A percentile compares a stretch with the other conserved stretches of the same genome.
Conservation (phyloP, 2,329 filamentous ascomycete species). For the Pseudogymnoascus sp. region DNA sequence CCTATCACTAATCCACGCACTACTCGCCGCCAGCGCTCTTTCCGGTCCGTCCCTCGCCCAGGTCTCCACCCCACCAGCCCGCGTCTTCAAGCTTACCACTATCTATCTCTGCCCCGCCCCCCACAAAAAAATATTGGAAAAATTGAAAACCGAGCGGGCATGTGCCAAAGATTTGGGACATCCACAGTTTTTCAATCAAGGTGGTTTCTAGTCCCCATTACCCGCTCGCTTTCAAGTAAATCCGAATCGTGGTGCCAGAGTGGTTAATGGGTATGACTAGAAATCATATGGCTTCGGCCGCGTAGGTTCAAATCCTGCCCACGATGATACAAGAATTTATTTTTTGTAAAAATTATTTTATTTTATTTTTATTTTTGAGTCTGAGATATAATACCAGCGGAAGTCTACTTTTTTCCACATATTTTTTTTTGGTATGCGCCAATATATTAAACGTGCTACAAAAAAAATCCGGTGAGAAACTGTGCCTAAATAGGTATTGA, state of each 20-base stretch:
- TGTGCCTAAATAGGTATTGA: too few species aligned
- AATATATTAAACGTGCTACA: too few species aligned
- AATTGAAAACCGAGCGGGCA: not conserved
- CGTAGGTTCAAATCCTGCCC: not conserved
- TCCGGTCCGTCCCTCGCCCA: not conserved
- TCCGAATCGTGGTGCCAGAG: not conserved
- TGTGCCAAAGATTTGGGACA: not conserved
- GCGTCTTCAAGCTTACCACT: not conserved
- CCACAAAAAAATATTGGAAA: not conserved
- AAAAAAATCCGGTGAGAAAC: too few species aligned
- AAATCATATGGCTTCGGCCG: conserved; percentile 1
- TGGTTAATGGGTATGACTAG: conserved; percentile 6
- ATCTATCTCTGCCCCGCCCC: not conserved
- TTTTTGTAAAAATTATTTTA: not conserved
- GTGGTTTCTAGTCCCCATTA: not conserved
- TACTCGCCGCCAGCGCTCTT: not conserved
- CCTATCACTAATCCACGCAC: not conserved
- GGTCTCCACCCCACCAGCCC: not conserved
- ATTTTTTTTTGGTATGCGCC: too few species aligned
- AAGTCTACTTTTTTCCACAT: too few species aligned
- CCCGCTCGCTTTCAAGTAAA: not conserved
- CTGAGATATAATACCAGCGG: not conserved
- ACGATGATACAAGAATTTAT: not conserved
- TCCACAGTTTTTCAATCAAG: not conserved
- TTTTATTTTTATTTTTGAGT: not conserved